Base-by-base conservation (phyloP, 495 filamentous ascomycete genomes). In the Annulohypoxylon maeteangense region DNA sequence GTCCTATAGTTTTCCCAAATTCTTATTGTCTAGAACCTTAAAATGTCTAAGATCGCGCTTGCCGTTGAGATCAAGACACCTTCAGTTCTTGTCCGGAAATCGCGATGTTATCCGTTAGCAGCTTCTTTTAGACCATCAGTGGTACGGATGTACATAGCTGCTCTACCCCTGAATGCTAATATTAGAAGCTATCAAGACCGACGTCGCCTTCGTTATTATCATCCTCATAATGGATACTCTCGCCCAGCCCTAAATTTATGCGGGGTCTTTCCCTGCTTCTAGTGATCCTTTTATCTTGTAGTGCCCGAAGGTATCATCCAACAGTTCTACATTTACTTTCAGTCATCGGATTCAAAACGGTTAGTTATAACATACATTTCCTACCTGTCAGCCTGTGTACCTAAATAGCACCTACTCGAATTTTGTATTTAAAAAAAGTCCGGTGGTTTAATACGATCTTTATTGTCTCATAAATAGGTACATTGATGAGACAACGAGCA, bases 131-230 rank as follows among this genome's bases (percentile, higher is more conserved):
- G 40, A 44, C 20, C 40, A 18, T 12, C 18, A 18, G 16, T 44
- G 40, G 40, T 44, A 44, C 40, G n/a, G 5, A 18, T 44, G 36
- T 12, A 20, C n/a, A 18, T 44, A 44, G 5, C 1, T 7, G 40
- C 40, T 4, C 4, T 44, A 27, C 47, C 47, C 47, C 23, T 51
- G 47, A 16, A 51, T 51, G 47, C 23, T 51, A 51, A 51, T 51
- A 51, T 51, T 51, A 51, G 47, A 51, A 51, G 23, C 5, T 8
- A 48, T 25, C 45, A 14, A 22, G 22, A 44, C 40, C 40, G 16
- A 44, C 40, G 40, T 44, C n/a, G 40, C 14, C 40, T 44, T 7
- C 20, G 20, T 20, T 44, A 44, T 44, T 44, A 44, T 44, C 8
- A 18, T 44, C n/a, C 14, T 44, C 40, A 18, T 20, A 44, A 44